These are phyloP conservation scores for Hymenotorrendiella dingleyae DNA, from an alignment of 2,329 filamentous ascomycete species.

Conservation along the genomic window DNA sequence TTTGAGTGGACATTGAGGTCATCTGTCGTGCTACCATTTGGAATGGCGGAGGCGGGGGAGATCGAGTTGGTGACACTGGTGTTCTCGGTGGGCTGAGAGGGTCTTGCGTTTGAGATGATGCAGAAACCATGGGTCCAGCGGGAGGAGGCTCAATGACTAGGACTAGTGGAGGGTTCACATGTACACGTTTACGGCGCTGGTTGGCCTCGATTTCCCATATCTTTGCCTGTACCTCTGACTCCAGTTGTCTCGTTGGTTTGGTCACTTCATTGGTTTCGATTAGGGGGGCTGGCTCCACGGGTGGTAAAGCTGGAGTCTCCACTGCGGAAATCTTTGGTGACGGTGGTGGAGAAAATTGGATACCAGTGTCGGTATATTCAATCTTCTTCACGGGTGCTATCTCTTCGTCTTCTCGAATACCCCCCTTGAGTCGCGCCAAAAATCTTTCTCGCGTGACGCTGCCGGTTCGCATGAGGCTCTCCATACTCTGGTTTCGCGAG, in stretches of 20 bases:
- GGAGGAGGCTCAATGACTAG: conserved; percentile 42
- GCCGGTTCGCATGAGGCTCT: conserved; percentile 49
- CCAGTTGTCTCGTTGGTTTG: conserved; percentile 28
- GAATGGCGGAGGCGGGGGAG: conserved; percentile 36
- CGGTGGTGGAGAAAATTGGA: conserved; percentile 78
- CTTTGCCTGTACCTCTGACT: conserved; percentile 31
- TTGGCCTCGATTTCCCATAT: conserved; percentile 65
- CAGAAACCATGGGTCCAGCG: conserved; percentile 54
- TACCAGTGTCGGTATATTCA: conserved; percentile 67
- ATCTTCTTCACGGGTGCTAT: conserved; percentile 34
- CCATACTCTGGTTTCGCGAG: conserved; percentile 50
- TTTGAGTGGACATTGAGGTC: conserved; percentile 58
- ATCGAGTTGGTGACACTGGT: conserved; percentile 47
- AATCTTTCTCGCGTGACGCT: conserved; percentile 50
- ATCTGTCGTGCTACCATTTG: conserved; percentile 34
- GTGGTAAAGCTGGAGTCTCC: conserved; percentile 32
- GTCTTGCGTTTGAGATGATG: conserved; percentile 58
- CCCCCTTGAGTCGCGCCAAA: conserved; percentile 47
- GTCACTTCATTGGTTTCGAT: conserved; percentile 7
- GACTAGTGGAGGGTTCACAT: conserved; percentile 38
- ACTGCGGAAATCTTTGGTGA: conserved; percentile 52
- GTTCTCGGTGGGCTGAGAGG: conserved; percentile 61
- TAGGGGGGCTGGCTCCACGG: conserved; percentile 37
- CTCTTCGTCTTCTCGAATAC: conserved; percentile 46
- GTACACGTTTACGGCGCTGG: conserved; percentile 64